Percentiles rank a stretch among this genome's conserved stretches.
Conservation (phyloP, 257 asterid genomes). For the Plantago ovata region DNA sequence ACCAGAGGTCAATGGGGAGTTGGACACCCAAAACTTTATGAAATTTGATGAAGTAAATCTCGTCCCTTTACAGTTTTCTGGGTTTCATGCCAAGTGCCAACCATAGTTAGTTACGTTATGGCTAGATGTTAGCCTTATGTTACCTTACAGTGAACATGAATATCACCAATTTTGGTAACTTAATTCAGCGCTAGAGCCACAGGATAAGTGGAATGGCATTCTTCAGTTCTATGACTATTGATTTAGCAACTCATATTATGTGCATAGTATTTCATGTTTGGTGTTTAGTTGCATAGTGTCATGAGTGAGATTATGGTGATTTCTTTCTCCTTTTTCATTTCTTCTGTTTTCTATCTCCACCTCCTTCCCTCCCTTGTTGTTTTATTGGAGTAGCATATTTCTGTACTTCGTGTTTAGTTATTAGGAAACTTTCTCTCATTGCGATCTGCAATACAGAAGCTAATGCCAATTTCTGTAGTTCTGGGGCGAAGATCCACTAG, state of each 20-base stretch:
- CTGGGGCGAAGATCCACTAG: no score
- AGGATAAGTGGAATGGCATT: constrained; percentile 3
- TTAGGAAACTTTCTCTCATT: neutral
- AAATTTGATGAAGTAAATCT: constrained; percentile 86
- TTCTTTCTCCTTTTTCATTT: neutral
- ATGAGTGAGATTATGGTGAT: neutral
- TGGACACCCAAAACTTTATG: constrained; percentile 95
- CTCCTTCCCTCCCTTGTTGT: neutral
- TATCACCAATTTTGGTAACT: constrained; percentile 6
- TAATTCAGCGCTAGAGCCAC: constrained; percentile 3
- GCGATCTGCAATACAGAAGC: constrained; percentile 4
- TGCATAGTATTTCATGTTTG: neutral
- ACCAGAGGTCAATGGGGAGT: constrained; percentile 91
- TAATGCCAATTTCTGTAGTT: neutral
- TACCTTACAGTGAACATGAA: neutral
- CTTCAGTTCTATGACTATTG: neutral
- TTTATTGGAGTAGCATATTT: constrained; percentile 1
- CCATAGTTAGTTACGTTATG: neutral
- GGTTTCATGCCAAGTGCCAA: constrained; percentile 6
- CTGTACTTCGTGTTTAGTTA: neutral
- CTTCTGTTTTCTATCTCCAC: neutral
- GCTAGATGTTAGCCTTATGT: neutral
- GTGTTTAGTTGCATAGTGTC: no score
- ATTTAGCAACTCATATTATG: constrained; percentile 1
- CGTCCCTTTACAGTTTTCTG: constrained; percentile 14